These are phyloP conservation scores for Trichoderma cornu-damae DNA, from an alignment of 2,329 filamentous ascomycete genomes.

Conservation along the genomic window DNA sequence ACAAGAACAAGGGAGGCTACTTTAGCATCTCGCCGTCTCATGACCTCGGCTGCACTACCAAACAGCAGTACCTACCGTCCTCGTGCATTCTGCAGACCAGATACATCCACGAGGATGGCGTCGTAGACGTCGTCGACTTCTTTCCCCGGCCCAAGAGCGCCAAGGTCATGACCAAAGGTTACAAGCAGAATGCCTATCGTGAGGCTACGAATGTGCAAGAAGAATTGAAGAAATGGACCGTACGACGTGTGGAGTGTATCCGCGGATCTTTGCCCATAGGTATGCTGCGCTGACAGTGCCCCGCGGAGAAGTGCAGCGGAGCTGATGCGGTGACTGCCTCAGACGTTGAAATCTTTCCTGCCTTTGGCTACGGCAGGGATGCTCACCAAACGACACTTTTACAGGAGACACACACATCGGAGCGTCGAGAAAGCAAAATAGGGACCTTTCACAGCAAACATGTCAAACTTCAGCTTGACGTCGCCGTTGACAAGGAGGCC, in stretches of 20 bases:
- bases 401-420: constrained; percentile 38
- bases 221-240: constrained; percentile 65
- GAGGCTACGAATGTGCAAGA: constrained; percentile 51
- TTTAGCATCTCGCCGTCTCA: constrained; percentile 60
- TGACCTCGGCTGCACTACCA: constrained; percentile 56
- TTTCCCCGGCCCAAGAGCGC: constrained; percentile 64
- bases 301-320: not conserved
- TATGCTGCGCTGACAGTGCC: constrained; percentile 25
- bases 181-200: constrained; percentile 48
- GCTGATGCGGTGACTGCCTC: not conserved
- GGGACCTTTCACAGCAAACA: constrained; percentile 58
- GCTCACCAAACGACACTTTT: constrained; percentile 55
- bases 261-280: constrained; percentile 59
- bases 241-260: constrained; percentile 67
- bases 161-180: constrained; percentile 44
- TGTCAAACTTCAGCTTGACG: constrained; percentile 60
- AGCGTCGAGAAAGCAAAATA: constrained; percentile 48
- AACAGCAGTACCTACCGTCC: constrained; percentile 71
- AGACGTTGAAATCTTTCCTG: constrained; percentile 67
- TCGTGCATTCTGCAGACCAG: constrained; percentile 71
- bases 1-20: constrained; percentile 69
- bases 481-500: constrained; percentile 57
- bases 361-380: constrained; percentile 64
- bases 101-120: constrained; percentile 71
- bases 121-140: constrained; percentile 69